These are phyloP conservation scores for Cryptococcus sp. DNA, from an alignment of 1,284 basidiomycete species.

Conservation along the genomic window DNA sequence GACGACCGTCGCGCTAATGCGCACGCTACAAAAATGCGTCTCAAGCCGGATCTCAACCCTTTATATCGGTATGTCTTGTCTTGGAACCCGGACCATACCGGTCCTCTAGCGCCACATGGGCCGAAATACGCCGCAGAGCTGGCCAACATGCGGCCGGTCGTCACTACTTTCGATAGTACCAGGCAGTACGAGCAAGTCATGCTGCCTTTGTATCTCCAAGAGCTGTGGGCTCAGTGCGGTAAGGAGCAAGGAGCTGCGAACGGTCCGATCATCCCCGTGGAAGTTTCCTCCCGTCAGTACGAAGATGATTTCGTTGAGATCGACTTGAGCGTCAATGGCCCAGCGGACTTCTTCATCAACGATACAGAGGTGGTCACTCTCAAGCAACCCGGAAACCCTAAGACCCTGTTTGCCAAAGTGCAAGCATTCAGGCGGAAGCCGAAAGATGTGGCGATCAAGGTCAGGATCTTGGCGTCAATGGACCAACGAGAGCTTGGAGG, in stretches of 20 bases:
- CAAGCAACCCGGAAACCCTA: slow-evolving; percentile 56
- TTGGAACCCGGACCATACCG: slow-evolving; percentile 79
- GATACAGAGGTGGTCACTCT: slow-evolving; percentile 82
- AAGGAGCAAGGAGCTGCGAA: slow-evolving; percentile 68
- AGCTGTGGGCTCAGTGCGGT: slow-evolving; percentile 88
- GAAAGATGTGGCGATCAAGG: slow-evolving; percentile 56
- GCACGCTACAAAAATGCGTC: slow-evolving; percentile 66
- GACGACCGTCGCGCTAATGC: slow-evolving; percentile 64
- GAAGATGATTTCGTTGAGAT: slow-evolving; percentile 53
- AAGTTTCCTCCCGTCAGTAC: slow-evolving; percentile 60
- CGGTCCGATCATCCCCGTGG: slow-evolving; percentile 66
- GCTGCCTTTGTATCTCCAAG: slow-evolving; percentile 83
- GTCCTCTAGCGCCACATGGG: slow-evolving; percentile 59
- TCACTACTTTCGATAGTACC: slow-evolving; percentile 67
- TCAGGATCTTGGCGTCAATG: slow-evolving; percentile 54
- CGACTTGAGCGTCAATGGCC: slow-evolving; percentile 54
- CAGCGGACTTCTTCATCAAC: slow-evolving; percentile 69
- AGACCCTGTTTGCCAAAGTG: slow-evolving; percentile 70
- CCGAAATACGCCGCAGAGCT: slow-evolving; percentile 56
- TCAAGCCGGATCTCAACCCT: slow-evolving; percentile 77
- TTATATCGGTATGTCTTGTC: slow-evolving; percentile 80
- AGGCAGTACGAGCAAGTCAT: slow-evolving; percentile 74
- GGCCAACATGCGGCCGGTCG: slow-evolving; percentile 57
- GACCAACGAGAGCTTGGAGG: slow-evolving; percentile 48
- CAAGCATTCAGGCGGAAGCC: slow-evolving; percentile 64